Evolutionary conservation across 2,329 filamentous ascomycete species (phyloP).

Genomic region (Clonostachys solani): DNA sequence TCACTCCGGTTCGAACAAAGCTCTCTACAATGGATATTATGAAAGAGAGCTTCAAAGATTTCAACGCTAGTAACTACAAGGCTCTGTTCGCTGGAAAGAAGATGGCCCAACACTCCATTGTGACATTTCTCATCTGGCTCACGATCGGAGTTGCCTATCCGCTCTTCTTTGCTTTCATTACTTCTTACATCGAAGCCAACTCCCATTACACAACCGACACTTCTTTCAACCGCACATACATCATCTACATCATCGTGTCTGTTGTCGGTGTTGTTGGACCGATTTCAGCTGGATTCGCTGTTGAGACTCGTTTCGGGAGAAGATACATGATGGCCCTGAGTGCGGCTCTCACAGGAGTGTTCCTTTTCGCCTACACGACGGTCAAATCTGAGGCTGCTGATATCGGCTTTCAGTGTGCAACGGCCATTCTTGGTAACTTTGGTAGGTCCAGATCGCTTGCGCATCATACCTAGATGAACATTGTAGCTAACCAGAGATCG

Average conservation of each 20-base stretch:
- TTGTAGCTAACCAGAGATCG: too few species aligned
- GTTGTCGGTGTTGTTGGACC: conserved; percentile 31
- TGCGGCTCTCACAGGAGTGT: conserved; percentile 30
- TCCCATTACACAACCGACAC: conserved; percentile 16
- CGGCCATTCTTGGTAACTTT: conserved; percentile 29
- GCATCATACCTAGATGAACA: neutral
- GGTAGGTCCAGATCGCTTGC: conserved; percentile 10
- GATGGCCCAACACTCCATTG: conserved; percentile 22
- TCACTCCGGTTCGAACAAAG: neutral
- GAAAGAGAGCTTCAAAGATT: conserved; percentile 18
- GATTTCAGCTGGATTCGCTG: conserved; percentile 29
- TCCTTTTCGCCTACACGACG: conserved; percentile 35
- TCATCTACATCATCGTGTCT: conserved; percentile 27
- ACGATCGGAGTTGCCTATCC: conserved; percentile 41
- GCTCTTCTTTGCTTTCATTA: conserved; percentile 40
- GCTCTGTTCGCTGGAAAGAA: conserved; percentile 21
- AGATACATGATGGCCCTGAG: conserved; percentile 39
- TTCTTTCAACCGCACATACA: conserved; percentile 22
- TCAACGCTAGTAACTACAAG: conserved; percentile 18
- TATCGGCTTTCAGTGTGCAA: conserved; percentile 29
- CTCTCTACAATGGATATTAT: conserved; percentile 8
- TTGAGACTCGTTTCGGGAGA: conserved; percentile 33
- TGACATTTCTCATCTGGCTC: conserved; percentile 36
- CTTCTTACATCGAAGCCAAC: conserved; percentile 36
- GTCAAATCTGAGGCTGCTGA: conserved; percentile 22